phyloP scores from a whole-genome alignment of 805 yeast genomes.

The Tetrapisispora pingtungensis region DNA sequence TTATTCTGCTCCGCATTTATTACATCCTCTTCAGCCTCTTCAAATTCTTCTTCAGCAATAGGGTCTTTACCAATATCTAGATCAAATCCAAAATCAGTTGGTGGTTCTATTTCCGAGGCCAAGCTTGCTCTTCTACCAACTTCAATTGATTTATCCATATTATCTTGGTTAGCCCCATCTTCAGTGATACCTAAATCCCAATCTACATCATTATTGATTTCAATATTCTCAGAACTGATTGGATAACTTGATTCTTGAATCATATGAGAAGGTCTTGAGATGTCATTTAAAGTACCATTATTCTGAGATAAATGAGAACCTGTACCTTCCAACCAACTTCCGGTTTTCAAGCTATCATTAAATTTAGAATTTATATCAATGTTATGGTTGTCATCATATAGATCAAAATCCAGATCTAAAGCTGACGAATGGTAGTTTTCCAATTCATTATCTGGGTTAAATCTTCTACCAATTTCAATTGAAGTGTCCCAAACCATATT shows the following conservation, averaged over 20 bases:
- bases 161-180: constrained; percentile 11
- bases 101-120: constrained; percentile 16
- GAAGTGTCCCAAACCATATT: constrained; percentile 20
- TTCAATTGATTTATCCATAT: constrained; percentile 54
- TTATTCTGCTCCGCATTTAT: neutral
- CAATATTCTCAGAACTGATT: constrained; percentile 18
- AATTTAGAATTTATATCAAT: neutral
- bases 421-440: constrained; percentile 16
- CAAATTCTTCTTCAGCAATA: constrained; percentile 19
- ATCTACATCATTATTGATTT: constrained; percentile 16
- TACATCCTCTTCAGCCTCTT: neutral
- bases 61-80: constrained; percentile 36
- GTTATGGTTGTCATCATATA: constrained; percentile 7
- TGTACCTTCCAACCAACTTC: constrained; percentile 22
- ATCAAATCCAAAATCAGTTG: constrained; percentile 44
- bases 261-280: neutral
- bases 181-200: constrained; percentile 26
- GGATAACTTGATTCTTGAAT: constrained; percentile 17
- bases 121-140: constrained; percentile 44
- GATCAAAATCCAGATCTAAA: constrained; percentile 29
- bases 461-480: constrained; percentile 26
- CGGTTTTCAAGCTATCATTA: constrained; percentile 3
- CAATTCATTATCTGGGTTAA: constrained; percentile 16
- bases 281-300: neutral
- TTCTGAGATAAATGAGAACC: constrained; percentile 4